phyloP scores from a whole-genome alignment of 2,329 filamentous ascomycete genomes.

The Rutstroemia sp. region DNA sequence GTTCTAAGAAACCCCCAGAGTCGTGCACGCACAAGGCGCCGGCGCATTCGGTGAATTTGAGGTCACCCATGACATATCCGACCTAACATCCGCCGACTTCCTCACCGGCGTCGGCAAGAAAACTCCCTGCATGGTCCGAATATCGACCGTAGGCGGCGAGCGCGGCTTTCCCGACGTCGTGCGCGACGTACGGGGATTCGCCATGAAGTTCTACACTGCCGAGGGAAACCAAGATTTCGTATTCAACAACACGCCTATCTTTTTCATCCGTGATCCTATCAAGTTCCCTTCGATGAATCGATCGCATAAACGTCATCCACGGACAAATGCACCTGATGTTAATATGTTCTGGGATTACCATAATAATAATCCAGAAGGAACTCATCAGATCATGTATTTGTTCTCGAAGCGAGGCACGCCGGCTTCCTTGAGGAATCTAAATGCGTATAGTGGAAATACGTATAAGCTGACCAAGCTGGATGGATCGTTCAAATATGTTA shows the following conservation, averaged over 20 bases:
- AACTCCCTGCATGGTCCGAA: slow-evolving; percentile 52
- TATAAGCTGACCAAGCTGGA: slow-evolving; percentile 26
- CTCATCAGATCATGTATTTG: slow-evolving; percentile 1
- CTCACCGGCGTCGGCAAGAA: slow-evolving; percentile 50
- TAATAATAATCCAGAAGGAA: slow-evolving; percentile 5
- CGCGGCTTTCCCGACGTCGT: slow-evolving; percentile 36
- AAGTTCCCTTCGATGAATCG: slow-evolving; percentile 55
- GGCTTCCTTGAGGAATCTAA: slow-evolving; percentile 28
- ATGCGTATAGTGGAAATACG: slow-evolving; percentile 44
- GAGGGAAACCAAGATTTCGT: slow-evolving; percentile 39
- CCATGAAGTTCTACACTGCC: slow-evolving; percentile 43
- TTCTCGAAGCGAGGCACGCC: slow-evolving; percentile 2
- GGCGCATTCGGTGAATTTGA: slow-evolving; percentile 42
- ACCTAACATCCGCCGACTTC: slow-evolving; percentile 48
- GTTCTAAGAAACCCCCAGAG: neutral
- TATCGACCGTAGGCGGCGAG: slow-evolving; percentile 41
- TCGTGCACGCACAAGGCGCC: slow-evolving; percentile 54
- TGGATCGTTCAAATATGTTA: too few relatives aligned
- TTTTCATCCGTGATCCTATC: slow-evolving; percentile 62
- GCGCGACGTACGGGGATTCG: slow-evolving; percentile 40
- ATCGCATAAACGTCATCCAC: slow-evolving; percentile 37
- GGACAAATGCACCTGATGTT: slow-evolving; percentile 31
- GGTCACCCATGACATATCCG: slow-evolving; percentile 49
- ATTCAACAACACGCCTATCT: slow-evolving; percentile 42
- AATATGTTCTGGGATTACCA: slow-evolving; percentile 12